A percentile compares a stretch with the other conserved stretches of the same genome.
Evolutionary conservation across 2,329 filamentous ascomycete genomes (phyloP).

Genomic region (Sporothrix globosa): DNA sequence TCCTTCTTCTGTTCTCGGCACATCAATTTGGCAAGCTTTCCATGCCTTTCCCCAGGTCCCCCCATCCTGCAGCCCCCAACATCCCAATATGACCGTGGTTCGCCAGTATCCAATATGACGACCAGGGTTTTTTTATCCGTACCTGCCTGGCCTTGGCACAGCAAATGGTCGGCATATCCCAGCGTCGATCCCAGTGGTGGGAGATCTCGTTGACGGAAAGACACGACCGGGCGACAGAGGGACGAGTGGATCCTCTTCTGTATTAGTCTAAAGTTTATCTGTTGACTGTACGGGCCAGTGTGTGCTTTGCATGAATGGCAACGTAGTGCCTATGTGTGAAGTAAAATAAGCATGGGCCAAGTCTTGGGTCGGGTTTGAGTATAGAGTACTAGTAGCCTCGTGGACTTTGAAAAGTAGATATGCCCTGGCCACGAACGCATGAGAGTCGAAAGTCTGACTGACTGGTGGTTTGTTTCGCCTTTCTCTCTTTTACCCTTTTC

Average conservation of each 20-base stretch:
- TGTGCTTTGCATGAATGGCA: constrained; percentile 16
- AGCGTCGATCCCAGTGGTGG: neutral
- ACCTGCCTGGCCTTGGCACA: constrained; percentile 16
- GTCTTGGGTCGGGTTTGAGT: neutral
- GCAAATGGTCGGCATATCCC: constrained; percentile 23
- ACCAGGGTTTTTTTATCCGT: constrained; percentile 21
- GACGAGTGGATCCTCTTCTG: neutral
- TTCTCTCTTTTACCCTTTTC: neutral
- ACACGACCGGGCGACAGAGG: neutral
- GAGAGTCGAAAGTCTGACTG: neutral
- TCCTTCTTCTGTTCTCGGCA: constrained; percentile 15
- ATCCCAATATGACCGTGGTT: neutral
- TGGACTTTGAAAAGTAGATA: constrained; percentile 15
- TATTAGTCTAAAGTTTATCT: no score
- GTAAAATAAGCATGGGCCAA: neutral
- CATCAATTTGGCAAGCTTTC: constrained; percentile 23
- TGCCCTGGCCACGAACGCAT: neutral
- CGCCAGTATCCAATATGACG: constrained; percentile 5
- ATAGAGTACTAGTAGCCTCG: neutral
- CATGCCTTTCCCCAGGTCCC: neutral
- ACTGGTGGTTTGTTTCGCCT: neutral
- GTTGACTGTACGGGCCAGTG: neutral
- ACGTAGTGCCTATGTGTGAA: neutral
- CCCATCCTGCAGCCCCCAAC: neutral
- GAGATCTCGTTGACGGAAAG: neutral